Base-by-base conservation (phyloP, 148 eudicot species). In the Selenicereus undatus region DNA sequence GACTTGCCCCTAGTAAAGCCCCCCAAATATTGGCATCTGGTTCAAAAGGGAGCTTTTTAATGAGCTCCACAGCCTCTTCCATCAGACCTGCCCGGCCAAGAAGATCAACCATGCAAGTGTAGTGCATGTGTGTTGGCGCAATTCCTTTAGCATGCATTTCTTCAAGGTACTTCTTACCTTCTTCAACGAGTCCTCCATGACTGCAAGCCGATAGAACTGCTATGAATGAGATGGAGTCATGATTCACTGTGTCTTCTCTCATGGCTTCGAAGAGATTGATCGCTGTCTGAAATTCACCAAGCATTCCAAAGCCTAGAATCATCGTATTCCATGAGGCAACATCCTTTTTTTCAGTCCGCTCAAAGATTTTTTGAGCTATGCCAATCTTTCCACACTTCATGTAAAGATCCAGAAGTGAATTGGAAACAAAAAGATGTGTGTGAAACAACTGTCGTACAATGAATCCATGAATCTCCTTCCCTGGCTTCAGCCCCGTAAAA, bases 81-180 rank as follows among this genome's bases (percentile, higher is more conserved):
- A 93, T 82, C 45, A 90, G 89, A 35, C 97, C 97, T 43, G 89
- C 87, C 64, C 95, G 95, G 5, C 95, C 97, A 76, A 93, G 87
- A 84, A 93, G 91, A 88, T 93, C 97, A 78, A 93, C 88, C 95
- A 93, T 88, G 84, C 97, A 93, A 71, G 93, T 90, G 29, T 89
- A 90, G 78, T 91, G 97, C 86, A 84, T 89, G 32, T 81, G 85
- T 20, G 85, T 80, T 1, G 88, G 90, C 62, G 70, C 79, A 9
- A 91, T 81, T 52, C 81, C 81, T n/a, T 78, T 76, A 20, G 77
- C 87, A 84, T 76, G 22, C 91, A 93, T 90, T 79, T 93, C 93
- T 14, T 84, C 82, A 68, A 91, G 88, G 86, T 88, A 90, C 50
- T 77, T 76, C 84, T 76, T 90, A 60, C 94, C 93, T 78, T 84